Evolutionary conservation across 257 asterid species (phyloP).

Genomic region (Gentiana macrophylla): DNA sequence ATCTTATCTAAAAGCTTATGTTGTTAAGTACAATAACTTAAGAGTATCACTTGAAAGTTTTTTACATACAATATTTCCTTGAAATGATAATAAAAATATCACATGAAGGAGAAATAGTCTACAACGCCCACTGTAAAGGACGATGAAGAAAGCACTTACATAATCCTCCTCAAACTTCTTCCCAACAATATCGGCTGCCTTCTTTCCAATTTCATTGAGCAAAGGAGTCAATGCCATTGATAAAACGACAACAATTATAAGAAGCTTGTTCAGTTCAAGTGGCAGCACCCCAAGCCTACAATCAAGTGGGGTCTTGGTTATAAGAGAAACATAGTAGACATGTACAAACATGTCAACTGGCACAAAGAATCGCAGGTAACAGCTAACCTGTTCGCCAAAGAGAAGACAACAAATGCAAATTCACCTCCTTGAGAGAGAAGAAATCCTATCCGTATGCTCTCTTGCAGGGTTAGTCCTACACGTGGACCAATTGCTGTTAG

Average conservation of each 20-base stretch:
- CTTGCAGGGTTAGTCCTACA: constrained; percentile 77
- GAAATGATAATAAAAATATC: too few relatives aligned
- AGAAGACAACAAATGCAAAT: constrained; percentile 92
- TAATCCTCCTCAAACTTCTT: constrained; percentile 48
- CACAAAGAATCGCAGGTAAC: constrained; percentile 8
- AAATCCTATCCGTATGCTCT: constrained; percentile 89
- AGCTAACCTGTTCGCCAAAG: constrained; percentile 82
- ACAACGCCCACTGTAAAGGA: not conserved
- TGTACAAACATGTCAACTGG: not conserved
- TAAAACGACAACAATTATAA: constrained; percentile 91
- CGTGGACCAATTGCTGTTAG: constrained; percentile 95
- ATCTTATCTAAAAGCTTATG: too few relatives aligned
- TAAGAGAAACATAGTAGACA: constrained; percentile 5
- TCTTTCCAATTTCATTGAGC: constrained; percentile 83
- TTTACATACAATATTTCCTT: too few relatives aligned
- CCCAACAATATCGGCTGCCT: constrained; percentile 56
- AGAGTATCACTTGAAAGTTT: too few relatives aligned
- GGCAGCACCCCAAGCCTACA: constrained; percentile 98
- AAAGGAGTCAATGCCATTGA: constrained; percentile 97
- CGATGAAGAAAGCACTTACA: constrained; percentile 36
- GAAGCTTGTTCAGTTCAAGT: constrained; percentile 95
- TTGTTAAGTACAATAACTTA: too few relatives aligned
- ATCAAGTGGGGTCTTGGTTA: constrained; percentile 12
- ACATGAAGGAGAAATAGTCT: too few relatives aligned
- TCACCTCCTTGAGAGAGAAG: constrained; percentile 99